phyloP scores from a whole-genome alignment of 75 land plant species.

The Isoetes taiwanensis region DNA sequence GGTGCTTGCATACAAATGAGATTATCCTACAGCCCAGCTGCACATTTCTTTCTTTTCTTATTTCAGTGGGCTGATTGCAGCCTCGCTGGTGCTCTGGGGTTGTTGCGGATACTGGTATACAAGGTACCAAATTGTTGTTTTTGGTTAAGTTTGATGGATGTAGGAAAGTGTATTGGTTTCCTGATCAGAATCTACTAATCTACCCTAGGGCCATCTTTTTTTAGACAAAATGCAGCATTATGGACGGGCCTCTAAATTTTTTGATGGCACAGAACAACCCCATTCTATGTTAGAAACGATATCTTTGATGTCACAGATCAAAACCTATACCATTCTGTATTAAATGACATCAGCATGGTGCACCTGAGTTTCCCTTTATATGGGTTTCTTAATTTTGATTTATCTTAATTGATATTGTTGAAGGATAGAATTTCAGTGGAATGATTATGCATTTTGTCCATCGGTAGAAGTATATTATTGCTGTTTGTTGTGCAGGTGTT shows the following conservation, averaged over 20 bases:
- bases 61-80: slow-evolving; percentile 66
- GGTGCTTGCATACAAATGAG: slow-evolving; percentile 69
- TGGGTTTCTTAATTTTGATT: not conserved
- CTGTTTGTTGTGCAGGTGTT: slow-evolving; percentile 33
- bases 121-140: slow-evolving; percentile 28
- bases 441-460: not conserved
- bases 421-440: too few species aligned
- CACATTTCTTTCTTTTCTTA: slow-evolving; percentile 41
- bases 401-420: not conserved
- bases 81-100: slow-evolving; percentile 52
- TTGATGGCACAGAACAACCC: too few species aligned
- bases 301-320: too few species aligned
- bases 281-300: too few species aligned
- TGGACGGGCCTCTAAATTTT: too few species aligned
- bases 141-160: too few species aligned
- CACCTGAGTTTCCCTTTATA: not conserved
- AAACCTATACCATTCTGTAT: not conserved
- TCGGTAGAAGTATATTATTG: not conserved
- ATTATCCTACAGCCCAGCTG: slow-evolving; percentile 49
- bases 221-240: too few species aligned
- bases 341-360: not conserved
- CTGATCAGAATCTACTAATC: too few species aligned
- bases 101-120: slow-evolving; percentile 55
- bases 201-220: too few species aligned
- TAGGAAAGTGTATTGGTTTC: too few species aligned